Evolutionary conservation across 257 asterid species (phyloP), one percentile per base, ranked within the genome.

Genomic region (Coffea canephora): DNA sequence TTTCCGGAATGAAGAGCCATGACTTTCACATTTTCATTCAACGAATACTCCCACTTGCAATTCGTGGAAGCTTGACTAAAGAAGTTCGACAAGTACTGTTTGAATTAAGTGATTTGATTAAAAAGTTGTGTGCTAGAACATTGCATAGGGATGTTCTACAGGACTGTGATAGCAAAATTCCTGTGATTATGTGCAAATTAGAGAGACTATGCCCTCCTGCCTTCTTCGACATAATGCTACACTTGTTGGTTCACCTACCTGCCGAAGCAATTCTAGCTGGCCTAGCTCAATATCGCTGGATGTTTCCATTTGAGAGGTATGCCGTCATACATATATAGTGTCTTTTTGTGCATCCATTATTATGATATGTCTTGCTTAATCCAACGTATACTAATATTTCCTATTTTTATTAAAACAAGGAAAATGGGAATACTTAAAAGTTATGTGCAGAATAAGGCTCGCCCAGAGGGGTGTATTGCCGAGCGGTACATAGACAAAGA

Each of bases 241-340:
- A 73, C 18, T 6, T 73, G 8, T 0, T 14, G 2, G 27, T 73
- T 27, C 65, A 49, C 19, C 27, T 73, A 23, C 23, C 8, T 23
- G 0, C 10, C 0, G 45, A 73, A n/a, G 45, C 64, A 49, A n/a
- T 19, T 23, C 4, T 23, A n/a, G 62, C 18, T 0, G 65, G 43
- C 0, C 77, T 43, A 8, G 39, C 43, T 2, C 43, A n/a, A 48
- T 73, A 73, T 73, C 34, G 45, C 13, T 73, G 64, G 62, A 73
- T 73, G 77, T 73, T 41, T 11, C 77, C 65, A n/a, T 73, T 73
- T 50, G 65, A 91, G 43, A 73, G 64, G 27, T 27, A 27, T 27
- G 27, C 27, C 27, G 27, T 27, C 27, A 27, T 27, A 27, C 27
- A 27, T 27, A 27, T 27, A 27, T 27, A 27, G 27, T 27, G 27